Percentiles rank a stretch among this genome's conserved stretches.
Evolutionary conservation across 1,284 basidiomycete genomes (phyloP).

Genomic region (Inonotus obliquus): DNA sequence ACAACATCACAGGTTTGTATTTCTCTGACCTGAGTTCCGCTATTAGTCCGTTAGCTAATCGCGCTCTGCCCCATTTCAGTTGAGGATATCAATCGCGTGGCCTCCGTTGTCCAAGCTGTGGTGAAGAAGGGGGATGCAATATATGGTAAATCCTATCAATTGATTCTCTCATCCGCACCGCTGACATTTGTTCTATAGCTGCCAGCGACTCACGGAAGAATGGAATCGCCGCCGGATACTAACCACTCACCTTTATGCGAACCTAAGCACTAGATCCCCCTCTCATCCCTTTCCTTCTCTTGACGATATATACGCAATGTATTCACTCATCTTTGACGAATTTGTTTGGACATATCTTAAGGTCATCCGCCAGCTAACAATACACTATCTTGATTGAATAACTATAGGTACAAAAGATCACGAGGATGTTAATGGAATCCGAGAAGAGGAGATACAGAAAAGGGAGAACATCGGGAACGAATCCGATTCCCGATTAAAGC

Average conservation of each 20-base stretch:
- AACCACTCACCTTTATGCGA: neutral
- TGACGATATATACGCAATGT: neutral
- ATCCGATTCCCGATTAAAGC: neutral
- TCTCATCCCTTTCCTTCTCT: neutral
- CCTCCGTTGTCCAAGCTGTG: constrained; percentile 73
- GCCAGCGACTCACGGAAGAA: constrained; percentile 84
- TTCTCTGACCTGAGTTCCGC: constrained; percentile 11
- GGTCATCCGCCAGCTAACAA: neutral
- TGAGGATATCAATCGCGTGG: constrained; percentile 52
- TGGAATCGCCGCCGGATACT: constrained; percentile 79
- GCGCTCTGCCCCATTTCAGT: constrained; percentile 25
- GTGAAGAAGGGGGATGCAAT: constrained; percentile 47
- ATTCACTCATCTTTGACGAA: neutral
- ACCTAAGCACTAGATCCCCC: neutral
- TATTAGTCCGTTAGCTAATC: neutral
- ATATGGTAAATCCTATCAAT: constrained; percentile 43
- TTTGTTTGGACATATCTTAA: neutral
- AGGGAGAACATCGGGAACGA: neutral
- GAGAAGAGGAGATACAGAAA: neutral
- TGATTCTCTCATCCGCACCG: constrained; percentile 2
- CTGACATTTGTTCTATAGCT: constrained; percentile 37
- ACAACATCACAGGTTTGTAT: constrained; percentile 62
- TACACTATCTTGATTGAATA: neutral
- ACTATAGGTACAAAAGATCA: neutral
- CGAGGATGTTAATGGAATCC: too few species aligned